Evolutionary conservation across 2,329 filamentous ascomycete species (phyloP), one percentile per base, ranked within the genome.

Genomic region (Keithomyces neogunnii): DNA sequence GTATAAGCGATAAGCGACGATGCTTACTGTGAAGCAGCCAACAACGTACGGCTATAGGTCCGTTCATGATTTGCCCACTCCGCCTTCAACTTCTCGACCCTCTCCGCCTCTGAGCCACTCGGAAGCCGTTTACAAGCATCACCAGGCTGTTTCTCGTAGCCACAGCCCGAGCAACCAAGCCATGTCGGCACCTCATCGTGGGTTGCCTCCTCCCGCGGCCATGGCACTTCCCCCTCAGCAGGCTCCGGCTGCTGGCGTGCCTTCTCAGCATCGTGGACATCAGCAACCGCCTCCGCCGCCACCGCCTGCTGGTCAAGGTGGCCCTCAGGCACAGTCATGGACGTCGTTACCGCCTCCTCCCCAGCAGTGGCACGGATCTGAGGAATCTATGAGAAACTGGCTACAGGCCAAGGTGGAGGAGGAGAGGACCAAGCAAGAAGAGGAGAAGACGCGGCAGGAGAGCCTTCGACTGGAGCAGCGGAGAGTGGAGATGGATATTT

Each of bases 331-430:
- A 65, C 62, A 70, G 56, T 55, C 71, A 71, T 60, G 67, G 69
- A 75, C 73, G 35, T 74, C 80, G 53, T 69, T 87, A 39, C 84
- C 84, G n/a, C 73, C 79, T 2, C 78, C 80, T 32, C 82, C 84
- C 31, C 76, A 79, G 40, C 78, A 82, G 63, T 86, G 84, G 78
- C 80, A 85, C 61, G 78, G 77, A 46, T 74, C 78, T 35, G 85
- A 88, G 60, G 85, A 89, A 38, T 78, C 82, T 3, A 86, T 88
- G 82, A 81, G 78, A 55, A 78, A 76, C 50, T 90, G 86, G 86
- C 71, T 89, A 28, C 69, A 78, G 50, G 82, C 86, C 49, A 88
- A 84, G 65, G 73, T 81, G 1, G 87, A 90, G 66, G 86, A 90
- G 62, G 86, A 90, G 62, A 81, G 76, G 62, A 77, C 82, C 54